Evolutionary conservation across 306 rosid species (phyloP).

Genomic region (Macrotyloma uniflorum): DNA sequence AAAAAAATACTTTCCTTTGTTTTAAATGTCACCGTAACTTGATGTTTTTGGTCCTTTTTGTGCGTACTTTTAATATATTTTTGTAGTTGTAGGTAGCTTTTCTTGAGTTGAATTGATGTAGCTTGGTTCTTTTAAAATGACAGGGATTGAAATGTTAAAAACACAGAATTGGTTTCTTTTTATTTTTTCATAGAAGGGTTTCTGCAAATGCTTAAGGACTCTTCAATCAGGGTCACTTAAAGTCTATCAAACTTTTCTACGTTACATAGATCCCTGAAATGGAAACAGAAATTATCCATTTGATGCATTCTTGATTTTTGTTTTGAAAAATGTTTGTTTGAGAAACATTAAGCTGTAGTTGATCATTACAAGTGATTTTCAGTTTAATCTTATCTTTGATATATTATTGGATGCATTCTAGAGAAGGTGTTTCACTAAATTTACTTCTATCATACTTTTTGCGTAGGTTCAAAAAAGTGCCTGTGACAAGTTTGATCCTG

Average conservation of each 20-base stretch:
- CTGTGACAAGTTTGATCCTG: constrained; percentile 95
- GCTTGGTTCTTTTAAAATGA: background rate
- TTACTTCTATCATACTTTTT: constrained; percentile 16
- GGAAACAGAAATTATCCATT: background rate
- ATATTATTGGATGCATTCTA: constrained; percentile 18
- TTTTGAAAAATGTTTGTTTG: background rate
- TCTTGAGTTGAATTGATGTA: background rate
- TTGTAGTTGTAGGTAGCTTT: background rate
- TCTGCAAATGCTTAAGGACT: background rate
- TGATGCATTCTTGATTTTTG: background rate
- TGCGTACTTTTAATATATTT: background rate
- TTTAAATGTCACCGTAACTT: background rate
- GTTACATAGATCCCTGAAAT: background rate
- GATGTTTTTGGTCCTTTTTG: constrained; percentile 5
- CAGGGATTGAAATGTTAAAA: constrained; percentile 11
- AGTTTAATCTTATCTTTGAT: background rate
- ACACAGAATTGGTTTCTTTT: background rate
- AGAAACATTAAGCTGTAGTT: background rate
- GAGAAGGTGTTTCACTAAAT: background rate
- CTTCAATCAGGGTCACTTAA: background rate
- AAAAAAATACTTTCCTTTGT: background rate
- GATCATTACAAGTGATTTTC: background rate
- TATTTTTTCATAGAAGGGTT: background rate
- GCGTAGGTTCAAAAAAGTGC: constrained; percentile 75
- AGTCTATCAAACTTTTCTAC: background rate